Evolutionary conservation across 2,329 filamentous ascomycete species (phyloP), one percentile per base, ranked within the genome.

Genomic region (Alternaria tenuissima): DNA sequence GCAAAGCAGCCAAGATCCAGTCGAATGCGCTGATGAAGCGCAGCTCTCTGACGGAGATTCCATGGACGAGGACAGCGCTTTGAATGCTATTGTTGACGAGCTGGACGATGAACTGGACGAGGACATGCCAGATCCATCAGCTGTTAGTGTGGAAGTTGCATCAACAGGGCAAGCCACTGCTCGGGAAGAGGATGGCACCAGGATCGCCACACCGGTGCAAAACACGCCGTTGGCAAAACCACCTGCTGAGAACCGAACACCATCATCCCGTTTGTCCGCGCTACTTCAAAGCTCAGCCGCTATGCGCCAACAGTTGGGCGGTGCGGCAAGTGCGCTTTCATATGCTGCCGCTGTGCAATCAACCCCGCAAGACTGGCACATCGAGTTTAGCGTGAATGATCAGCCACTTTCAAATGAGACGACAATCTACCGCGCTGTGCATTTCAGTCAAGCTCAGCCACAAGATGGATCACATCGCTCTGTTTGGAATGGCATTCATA

Each of bases 21-120:
- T 98, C 4, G 95, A 98, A 80, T 97, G 94, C 77, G 94, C 93
- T 7, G 94, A 98, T 74, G 94, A 98, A 80, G 91, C 91, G 75
- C 92, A 92, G 55, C 79, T 97, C 12, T 90, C 89, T 14, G 90
- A 91, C 36, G 88, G 90, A 14, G 89, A 92, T 16, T 89, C 90
- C 2, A 82, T 89, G 56, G 88, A 88, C 16, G 89, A 91, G 32
- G 82, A 82, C 8, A 80, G 81, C 12, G 81, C 91, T 6, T 81
- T 98, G 52, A 92, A 97, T 76, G 89, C 92, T 22, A 91, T 98
- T 62, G 90, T 97, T n/a, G 93, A 94, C 60, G 92, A 96, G 67
- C 82, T 97, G 1, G 93, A 97, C 57, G 92, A 94, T 32, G 89
- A 94, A 78, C 88, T 87, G 36, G 86, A 92, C 56, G 69, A 69